Evolutionary conservation across 2,329 filamentous ascomycete species (phyloP), one percentile per base, ranked within the genome.

Genomic region (Stenocarpella maydis): DNA sequence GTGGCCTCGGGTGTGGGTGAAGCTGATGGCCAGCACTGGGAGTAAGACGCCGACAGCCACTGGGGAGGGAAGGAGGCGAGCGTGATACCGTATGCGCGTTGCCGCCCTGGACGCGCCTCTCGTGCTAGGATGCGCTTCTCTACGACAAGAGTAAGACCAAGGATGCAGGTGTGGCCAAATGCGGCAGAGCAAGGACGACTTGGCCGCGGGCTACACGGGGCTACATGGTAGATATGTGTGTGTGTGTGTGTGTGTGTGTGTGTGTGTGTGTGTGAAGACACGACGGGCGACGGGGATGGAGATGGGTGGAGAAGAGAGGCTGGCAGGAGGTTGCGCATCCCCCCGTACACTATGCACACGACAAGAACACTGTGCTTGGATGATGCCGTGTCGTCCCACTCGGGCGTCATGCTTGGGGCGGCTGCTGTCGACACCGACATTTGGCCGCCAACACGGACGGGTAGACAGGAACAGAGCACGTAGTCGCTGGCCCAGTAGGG

Each of bases 141-240:
- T 37, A 26, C 53, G 49, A 24, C 37, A n/a, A n/a, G 37, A 49
- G 58, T 14, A 64, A 52, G 58, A 50, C 37, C 66, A 41, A 28
- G 10, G 37, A 67, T 65, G 69, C 66, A 68, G 60, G 28, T 54
- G 49, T 39, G 24, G 31, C 64, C 69, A 49, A 61, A 70, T 70
- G 52, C 55, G 69, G 41, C 45, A 68, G 28, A 53, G 58, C 43
- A 60, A 17, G 37, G 26, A 64, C n/a, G 52, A 47, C 10, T 12
- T 37, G 34, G 34, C 34, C 34, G 26, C n/a, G 41, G 58, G 24
- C 24, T 47, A 47, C 41, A 47, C 17, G 28, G 37, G 58, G 24
- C 24, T 47, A 34, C 41, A 47, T 24, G 28, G 37, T 49, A 61
- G 58, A 47, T 34, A 61, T 58, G 53, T 66, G n/a, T n/a, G n/a